Evolutionary conservation across 768 basidiomycete genomes (phyloP).

Genomic region (Boletus fagicola): DNA sequence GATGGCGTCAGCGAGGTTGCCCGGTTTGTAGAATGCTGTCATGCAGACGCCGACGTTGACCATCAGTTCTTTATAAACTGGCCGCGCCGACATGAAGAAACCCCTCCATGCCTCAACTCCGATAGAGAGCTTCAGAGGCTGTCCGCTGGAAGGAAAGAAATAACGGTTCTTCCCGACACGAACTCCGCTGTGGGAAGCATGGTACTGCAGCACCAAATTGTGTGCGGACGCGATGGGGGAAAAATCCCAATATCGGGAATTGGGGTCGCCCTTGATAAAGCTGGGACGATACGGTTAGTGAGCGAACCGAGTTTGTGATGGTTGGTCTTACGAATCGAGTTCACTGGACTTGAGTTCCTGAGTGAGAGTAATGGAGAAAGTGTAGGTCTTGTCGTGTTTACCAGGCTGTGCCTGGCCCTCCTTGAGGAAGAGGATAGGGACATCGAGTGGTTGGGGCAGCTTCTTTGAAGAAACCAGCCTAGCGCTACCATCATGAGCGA

Average conservation of each 20-base stretch:
- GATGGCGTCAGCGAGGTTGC: conserved; percentile 63
- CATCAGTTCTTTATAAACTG: conserved; percentile 47
- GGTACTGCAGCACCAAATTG: conserved; percentile 46
- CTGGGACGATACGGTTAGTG: conserved; percentile 26
- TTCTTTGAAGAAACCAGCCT: conserved; percentile 40
- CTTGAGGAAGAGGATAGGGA: conserved; percentile 37
- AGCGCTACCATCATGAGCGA: conserved; percentile 43
- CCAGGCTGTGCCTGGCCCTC: conserved; percentile 38
- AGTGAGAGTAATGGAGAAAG: conserved; percentile 35
- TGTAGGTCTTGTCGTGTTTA: conserved; percentile 35
- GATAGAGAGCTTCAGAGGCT: conserved; percentile 29
- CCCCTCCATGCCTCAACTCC: conserved; percentile 48
- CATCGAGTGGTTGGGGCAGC: conserved; percentile 38
- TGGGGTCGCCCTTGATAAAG: conserved; percentile 37
- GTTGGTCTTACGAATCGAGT: conserved; percentile 34
- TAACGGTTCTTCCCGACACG: conserved; percentile 51
- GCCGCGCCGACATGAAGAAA: conserved; percentile 52
- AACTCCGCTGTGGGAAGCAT: conserved; percentile 43
- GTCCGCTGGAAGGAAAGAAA: conserved; percentile 42
- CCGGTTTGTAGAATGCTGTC: conserved; percentile 54
- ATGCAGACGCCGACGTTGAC: conserved; percentile 56
- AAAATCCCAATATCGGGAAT: conserved; percentile 41
- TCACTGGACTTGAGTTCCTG: conserved; percentile 31
- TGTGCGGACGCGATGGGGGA: conserved; percentile 44
- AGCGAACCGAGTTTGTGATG: neutral